Evolutionary conservation across 441 rosid species (phyloP), one percentile per base, ranked within the genome.

Genomic region (Aquilaria agallochum): DNA sequence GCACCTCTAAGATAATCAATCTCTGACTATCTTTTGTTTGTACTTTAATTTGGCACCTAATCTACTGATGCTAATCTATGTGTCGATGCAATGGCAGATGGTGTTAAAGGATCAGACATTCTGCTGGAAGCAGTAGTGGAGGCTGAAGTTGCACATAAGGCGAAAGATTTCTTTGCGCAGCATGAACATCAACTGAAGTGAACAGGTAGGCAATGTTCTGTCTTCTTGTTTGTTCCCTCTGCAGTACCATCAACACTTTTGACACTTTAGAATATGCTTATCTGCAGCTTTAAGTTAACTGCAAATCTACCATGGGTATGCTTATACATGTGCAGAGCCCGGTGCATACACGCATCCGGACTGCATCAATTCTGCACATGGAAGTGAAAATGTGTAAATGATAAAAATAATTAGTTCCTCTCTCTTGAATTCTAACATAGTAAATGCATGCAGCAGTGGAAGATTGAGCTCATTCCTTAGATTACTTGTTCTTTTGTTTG

Each of bases 141-240:
- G 78, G 87, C 95, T 4, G 95, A 90, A 71, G 93, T 84, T 53
- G 93, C 89, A 27, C 72, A 14, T 50, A 86, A 81, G n/a, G 95
- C 97, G 12, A 86, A 81, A 72, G 77, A 68, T 46, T 88, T 83
- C 71, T 90, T 88, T 52, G 76, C 88, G 51, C 83, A 72, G 68
- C 89, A 88, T 30, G 77, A 83, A 48, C 81, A 84, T 73, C 83
- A 80, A 66, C 73, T 75, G 59, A 70, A 55, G 66, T 52, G 70
- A 81, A 52, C 9, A 12, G 42, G 60, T 60, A 62, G 65, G 65
- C 50, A 49, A 46, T 34, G 31, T 5, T 48, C 11, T 15, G 36
- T 60, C 8, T 11, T 65, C 9, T 47, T 53, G 36, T 31, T 36
- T 59, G 12, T 56, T 48, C 45, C 46, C 15, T 55, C 10, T 6